Base-by-base conservation (phyloP, 129 eudicot genomes). In the Scalesia atractyloides region DNA sequence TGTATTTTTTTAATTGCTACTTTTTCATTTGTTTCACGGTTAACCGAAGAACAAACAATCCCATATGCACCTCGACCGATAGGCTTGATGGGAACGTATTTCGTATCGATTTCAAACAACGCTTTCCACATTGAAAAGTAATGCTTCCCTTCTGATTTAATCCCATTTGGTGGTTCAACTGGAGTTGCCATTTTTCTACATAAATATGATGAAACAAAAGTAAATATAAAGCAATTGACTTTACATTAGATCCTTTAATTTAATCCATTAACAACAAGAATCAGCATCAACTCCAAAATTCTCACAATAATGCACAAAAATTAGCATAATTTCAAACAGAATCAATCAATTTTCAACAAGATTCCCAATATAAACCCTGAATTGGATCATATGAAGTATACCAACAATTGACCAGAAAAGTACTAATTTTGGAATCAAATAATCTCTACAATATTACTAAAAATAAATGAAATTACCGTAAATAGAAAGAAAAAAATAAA, bases 81-180 rank as follows among this genome's bases (percentile, higher is more conserved):
- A 13, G 88, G 92, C 86, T 86, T 86, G 49, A 89, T 83, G 9
- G 96, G 96, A 70, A 86, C 85, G 30, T 89, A 89, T 57, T 89
- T 89, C 16, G 88, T 86, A 26, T 89, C 96, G 3, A 89, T 84
- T 79, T 89, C 96, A 70, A 89, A 89, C 64, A 86, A 69, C 0
- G 96, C 76, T 69, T 89, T 89, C 96, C 96, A 89, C 96, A 89
- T 89, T 9, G 92, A 84, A 77, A 74, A 89, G 87, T 89, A 89
- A 82, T 89, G 96, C 58, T 89, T 89, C 63, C 96, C 96, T 80
- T 46, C 82, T 34, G 76, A 60, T 49, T 79, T 71, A 26, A 86
- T 70, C 68, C 96, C 96, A 63, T 86, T 89, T 15, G 96, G 96
- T 75, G 96, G 96, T 53, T 89, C 96, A 56, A 89, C 96, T 33